phyloP scores from a whole-genome alignment of 148 eudicot genomes.

The Rhododendron henanense region DNA sequence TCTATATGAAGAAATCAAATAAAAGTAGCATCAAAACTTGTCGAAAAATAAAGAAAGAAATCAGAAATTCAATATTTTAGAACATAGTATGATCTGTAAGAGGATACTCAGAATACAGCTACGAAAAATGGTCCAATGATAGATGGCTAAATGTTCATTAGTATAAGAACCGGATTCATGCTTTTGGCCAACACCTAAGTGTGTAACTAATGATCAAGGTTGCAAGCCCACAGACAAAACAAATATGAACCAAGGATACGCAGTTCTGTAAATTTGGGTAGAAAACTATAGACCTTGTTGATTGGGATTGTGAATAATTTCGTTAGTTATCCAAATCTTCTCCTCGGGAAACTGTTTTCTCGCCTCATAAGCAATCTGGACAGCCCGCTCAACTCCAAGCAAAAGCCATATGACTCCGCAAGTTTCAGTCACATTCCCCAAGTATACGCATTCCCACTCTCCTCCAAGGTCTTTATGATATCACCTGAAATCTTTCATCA shows the following conservation, averaged over 20 bases:
- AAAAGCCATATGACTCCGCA: conserved; percentile 90
- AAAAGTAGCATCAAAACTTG: not conserved
- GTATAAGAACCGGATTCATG: not conserved
- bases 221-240: not conserved
- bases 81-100: not conserved
- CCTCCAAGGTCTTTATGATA: conserved; percentile 79
- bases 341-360: conserved; percentile 79
- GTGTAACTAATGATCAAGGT: not conserved
- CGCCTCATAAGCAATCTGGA: conserved; percentile 97
- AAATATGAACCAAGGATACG: not conserved
- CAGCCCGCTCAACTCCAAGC: conserved; percentile 97
- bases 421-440: conserved; percentile 91
- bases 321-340: conserved; percentile 89
- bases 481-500: conserved; percentile 55
- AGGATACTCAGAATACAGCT: not conserved
- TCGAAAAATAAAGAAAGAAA: not conserved
- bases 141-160: not conserved
- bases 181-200: not conserved
- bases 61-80: too few relatives aligned
- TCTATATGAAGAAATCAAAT: not conserved
- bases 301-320: conserved; percentile 96
- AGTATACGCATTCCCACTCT: conserved; percentile 64
- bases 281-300: conserved; percentile 49
- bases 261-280: not conserved
- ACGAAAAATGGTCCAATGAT: not conserved